phyloP scores from a whole-genome alignment of 2,329 filamentous ascomycete genomes.

The Aureobasidium sp. region DNA sequence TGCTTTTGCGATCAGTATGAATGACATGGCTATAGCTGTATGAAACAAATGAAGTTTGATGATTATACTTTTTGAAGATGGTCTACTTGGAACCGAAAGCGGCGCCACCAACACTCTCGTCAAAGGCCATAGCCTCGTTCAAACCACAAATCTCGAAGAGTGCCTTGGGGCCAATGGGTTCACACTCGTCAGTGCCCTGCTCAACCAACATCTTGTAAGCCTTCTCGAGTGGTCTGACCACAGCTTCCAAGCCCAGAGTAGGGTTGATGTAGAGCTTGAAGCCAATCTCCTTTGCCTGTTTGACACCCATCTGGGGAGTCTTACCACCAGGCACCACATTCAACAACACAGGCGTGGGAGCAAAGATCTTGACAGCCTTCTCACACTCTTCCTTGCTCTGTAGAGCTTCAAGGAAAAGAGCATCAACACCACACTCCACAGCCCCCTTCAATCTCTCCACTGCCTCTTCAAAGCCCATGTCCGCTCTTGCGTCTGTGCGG shows the following conservation, averaged over 20 bases:
- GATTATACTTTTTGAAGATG: not conserved
- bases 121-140: slow-evolving; percentile 45
- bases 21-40: not conserved
- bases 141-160: slow-evolving; percentile 49
- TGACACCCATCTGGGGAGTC: slow-evolving; percentile 46
- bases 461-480: slow-evolving; percentile 51
- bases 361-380: slow-evolving; percentile 39
- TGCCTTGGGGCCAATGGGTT: slow-evolving; percentile 38
- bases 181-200: slow-evolving; percentile 33
- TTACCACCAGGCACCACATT: slow-evolving; percentile 53
- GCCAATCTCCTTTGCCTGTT: slow-evolving; percentile 49
- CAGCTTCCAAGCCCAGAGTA: slow-evolving; percentile 43
- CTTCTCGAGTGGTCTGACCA: slow-evolving; percentile 25
- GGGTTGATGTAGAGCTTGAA: slow-evolving; percentile 55
- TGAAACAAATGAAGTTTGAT: not conserved
- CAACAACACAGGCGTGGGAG: slow-evolving; percentile 45
- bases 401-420: slow-evolving; percentile 54
- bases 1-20: not conserved
- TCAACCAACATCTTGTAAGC: slow-evolving; percentile 28
- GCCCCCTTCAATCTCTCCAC: slow-evolving; percentile 46
- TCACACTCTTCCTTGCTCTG: slow-evolving; percentile 44
- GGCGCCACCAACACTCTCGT: slow-evolving; percentile 39
- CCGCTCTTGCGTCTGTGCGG: slow-evolving; percentile 54
- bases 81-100: slow-evolving; percentile 17
- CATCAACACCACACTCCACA: slow-evolving; percentile 48